Percentiles rank a stretch among this genome's conserved stretches.
phyloP scores from a whole-genome alignment of 176 grass and related monocot species.

The Secale cereale region DNA sequence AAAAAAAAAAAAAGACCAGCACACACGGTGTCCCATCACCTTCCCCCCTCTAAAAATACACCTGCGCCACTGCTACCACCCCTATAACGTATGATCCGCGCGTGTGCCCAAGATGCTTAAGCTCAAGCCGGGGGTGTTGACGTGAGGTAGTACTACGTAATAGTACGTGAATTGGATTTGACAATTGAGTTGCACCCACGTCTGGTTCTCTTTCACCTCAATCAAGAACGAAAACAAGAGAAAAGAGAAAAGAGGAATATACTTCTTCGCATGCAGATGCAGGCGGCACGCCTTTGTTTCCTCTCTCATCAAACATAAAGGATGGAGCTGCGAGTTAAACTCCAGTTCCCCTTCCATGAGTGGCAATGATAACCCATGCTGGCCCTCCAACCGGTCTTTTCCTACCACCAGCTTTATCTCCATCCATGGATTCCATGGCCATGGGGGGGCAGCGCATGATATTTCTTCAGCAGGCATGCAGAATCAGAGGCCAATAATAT shows the following conservation, averaged over 20 bases:
- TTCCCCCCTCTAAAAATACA: constrained; percentile 4
- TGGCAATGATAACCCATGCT: constrained; percentile 36
- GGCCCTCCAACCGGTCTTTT: background rate
- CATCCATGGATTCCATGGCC: background rate
- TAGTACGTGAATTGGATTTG: constrained; percentile 23
- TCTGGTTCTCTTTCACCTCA: background rate
- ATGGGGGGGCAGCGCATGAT: constrained; percentile 23
- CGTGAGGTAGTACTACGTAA: background rate
- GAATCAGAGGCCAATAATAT: constrained; percentile 18
- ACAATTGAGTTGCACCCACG: background rate
- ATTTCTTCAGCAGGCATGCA: constrained; percentile 33
- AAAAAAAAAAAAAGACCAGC: background rate
- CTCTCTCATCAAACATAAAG: background rate
- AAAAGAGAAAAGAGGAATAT: constrained; percentile 21
- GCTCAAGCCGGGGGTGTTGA: background rate
- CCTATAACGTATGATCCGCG: background rate
- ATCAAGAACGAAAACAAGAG: background rate
- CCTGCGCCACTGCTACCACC: background rate
- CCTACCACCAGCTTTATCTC: constrained; percentile 23
- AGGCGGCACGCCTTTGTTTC: constrained; percentile 21
- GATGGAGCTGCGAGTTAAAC: constrained; percentile 6
- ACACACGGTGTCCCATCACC: constrained; percentile 18
- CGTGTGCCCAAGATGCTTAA: background rate
- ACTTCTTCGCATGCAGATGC: background rate
- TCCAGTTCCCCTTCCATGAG: constrained; percentile 28